Conservation (phyloP, 2,329 filamentous ascomycete genomes). For the Parastagonospora nodorum region DNA sequence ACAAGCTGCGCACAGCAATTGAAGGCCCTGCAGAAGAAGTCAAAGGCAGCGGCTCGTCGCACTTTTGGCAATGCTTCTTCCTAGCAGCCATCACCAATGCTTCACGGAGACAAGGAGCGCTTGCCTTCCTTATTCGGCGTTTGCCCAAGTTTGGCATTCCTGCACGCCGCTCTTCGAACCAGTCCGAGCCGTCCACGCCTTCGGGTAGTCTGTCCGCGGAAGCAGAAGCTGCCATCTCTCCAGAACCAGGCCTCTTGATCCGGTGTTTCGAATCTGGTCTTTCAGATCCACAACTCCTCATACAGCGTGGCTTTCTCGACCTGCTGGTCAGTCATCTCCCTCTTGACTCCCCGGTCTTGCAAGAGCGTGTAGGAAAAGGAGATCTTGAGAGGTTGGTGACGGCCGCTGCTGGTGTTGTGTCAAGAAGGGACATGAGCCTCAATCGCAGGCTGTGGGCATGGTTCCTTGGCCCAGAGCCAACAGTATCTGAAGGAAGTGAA, state of each 20-base stretch:
- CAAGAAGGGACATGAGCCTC: constrained; percentile 91
- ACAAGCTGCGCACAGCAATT: constrained; percentile 74
- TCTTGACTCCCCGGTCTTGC: constrained; percentile 79
- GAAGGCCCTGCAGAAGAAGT: constrained; percentile 58
- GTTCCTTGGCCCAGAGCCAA: constrained; percentile 81
- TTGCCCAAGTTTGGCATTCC: constrained; percentile 70
- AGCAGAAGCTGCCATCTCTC: constrained; percentile 75
- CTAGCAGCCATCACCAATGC: constrained; percentile 89
- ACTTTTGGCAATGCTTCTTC: constrained; percentile 99
- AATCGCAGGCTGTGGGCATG: constrained; percentile 95
- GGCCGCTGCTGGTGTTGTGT: constrained; percentile 85
- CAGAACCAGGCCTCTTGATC: constrained; percentile 87
- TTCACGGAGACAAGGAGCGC: constrained; percentile 79
- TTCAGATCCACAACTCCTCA: constrained; percentile 82
- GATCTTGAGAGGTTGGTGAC: constrained; percentile 83
- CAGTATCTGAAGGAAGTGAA: constrained; percentile 44
- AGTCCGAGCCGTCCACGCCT: constrained; percentile 15
- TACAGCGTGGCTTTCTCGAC: constrained; percentile 93
- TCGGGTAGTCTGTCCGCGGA: constrained; percentile 50
- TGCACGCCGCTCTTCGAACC: constrained; percentile 15
- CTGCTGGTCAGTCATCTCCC: constrained; percentile 89
- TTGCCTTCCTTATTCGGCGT: constrained; percentile 81
- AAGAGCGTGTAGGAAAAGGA: constrained; percentile 70
- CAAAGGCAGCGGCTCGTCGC: constrained; percentile 67
- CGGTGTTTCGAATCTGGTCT: constrained; percentile 92